Percentiles rank a stretch among this genome's conserved stretches.
These are phyloP conservation scores for Exophiala xenobiotica DNA, from an alignment of 2,329 filamentous ascomycete species.

Conservation along the genomic window DNA sequence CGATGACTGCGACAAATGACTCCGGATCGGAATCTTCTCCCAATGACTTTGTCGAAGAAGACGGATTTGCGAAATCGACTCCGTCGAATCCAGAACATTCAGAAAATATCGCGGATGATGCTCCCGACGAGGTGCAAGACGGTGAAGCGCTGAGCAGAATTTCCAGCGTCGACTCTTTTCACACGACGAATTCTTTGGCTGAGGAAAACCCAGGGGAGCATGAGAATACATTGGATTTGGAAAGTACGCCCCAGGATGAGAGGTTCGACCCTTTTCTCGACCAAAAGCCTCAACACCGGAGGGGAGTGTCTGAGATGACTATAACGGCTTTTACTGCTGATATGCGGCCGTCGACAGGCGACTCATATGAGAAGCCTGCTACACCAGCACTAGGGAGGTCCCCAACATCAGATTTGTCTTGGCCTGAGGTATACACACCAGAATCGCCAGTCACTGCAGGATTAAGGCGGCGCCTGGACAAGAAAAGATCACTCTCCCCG, in stretches of 20 bases:
- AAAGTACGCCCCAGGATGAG: slow-evolving; percentile 11
- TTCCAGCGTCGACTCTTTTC: slow-evolving; percentile 45
- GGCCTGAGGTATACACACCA: slow-evolving; percentile 42
- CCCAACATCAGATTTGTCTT: slow-evolving; percentile 41
- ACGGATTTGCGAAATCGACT: too few relatives aligned
- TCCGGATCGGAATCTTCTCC: neutral
- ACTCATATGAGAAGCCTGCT: slow-evolving; percentile 34
- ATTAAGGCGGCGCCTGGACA: slow-evolving; percentile 23
- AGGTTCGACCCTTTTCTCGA: slow-evolving; percentile 15
- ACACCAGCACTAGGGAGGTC: slow-evolving; percentile 48
- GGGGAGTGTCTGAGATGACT: slow-evolving; percentile 35
- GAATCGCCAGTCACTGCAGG: slow-evolving; percentile 25
- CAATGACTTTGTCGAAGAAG: neutral
- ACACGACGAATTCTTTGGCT: slow-evolving; percentile 34
- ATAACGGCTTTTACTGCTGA: slow-evolving; percentile 30
- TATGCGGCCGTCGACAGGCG: slow-evolving; percentile 13
- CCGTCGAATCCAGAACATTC: too few relatives aligned
- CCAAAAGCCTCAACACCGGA: slow-evolving; percentile 28
- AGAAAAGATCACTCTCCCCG: slow-evolving; percentile 41
- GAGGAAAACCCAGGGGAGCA: slow-evolving; percentile 6
- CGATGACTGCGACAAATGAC: neutral
- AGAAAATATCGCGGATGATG: neutral
- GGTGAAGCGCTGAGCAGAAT: slow-evolving; percentile 34
- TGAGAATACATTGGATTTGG: slow-evolving; percentile 12
- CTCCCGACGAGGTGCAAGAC: slow-evolving; percentile 17